These are phyloP conservation scores for Avena atlantica DNA, from an alignment of 176 grass and related monocot species.

Conservation along the genomic window DNA sequence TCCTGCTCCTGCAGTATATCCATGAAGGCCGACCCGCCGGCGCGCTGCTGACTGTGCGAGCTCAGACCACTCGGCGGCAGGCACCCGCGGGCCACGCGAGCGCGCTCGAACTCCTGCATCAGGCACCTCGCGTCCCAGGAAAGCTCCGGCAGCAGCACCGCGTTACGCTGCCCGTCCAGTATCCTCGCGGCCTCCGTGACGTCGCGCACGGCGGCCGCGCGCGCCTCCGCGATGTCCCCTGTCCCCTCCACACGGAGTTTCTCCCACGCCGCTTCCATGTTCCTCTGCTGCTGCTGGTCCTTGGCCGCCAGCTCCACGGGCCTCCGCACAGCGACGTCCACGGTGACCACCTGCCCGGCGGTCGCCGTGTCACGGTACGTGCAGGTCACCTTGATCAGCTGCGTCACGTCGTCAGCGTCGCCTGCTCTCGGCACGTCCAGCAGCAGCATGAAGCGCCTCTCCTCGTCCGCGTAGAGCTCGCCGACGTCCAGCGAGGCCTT, in stretches of 20 bases:
- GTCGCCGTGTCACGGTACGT: conserved; percentile 64
- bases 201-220: conserved; percentile 51
- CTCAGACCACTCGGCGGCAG: not conserved
- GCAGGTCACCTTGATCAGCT: conserved; percentile 52
- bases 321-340: conserved; percentile 50
- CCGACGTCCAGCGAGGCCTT: conserved; percentile 63
- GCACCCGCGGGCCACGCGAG: not conserved
- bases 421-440: conserved; percentile 49
- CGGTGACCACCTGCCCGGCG: conserved; percentile 35
- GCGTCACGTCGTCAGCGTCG: conserved; percentile 2
- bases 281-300: not conserved
- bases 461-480: conserved; percentile 56
- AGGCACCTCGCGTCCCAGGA: no score
- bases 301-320: not conserved
- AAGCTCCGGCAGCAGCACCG: not conserved
- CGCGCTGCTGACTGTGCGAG: conserved; percentile 8
- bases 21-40: not conserved
- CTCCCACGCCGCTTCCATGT: conserved; percentile 64
- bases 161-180: conserved; percentile 24
- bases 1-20: not conserved
- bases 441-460: conserved; percentile 63
- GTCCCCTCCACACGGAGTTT: conserved; percentile 37
- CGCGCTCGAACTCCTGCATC: no score
- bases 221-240: conserved; percentile 47
- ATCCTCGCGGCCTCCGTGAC: conserved; percentile 47